Evolutionary conservation across 495 filamentous ascomycete genomes (phyloP).

Genomic region (Annulohypoxylon moriforme): DNA sequence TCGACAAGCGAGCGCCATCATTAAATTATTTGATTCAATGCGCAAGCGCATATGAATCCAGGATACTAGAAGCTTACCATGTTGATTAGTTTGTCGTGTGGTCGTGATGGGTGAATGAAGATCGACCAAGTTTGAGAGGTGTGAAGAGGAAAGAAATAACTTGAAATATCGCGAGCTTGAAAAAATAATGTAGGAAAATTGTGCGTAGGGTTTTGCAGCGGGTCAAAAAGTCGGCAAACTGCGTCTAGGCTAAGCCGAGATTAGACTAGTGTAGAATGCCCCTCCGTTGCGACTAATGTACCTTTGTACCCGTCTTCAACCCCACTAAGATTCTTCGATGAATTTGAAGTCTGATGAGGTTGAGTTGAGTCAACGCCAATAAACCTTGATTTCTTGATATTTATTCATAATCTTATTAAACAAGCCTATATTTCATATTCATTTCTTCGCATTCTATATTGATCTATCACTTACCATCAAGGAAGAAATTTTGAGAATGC

Average conservation of each 20-base stretch:
- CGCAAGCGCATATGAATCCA: slow-evolving; percentile 36
- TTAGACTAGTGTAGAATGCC: slow-evolving; percentile 27
- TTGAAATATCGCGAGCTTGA: slow-evolving; percentile 32
- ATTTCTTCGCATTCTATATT: background rate
- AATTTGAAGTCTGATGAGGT: slow-evolving; percentile 3
- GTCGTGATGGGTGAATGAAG: slow-evolving; percentile 34
- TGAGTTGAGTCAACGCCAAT: slow-evolving; percentile 16
- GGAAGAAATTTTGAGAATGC: slow-evolving; percentile 50
- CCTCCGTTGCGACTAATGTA: slow-evolving; percentile 34
- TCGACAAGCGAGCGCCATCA: slow-evolving; percentile 53
- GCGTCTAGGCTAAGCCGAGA: background rate
- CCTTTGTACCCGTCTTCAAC: slow-evolving; percentile 16
- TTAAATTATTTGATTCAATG: slow-evolving; percentile 37
- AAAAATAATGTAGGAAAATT: slow-evolving; percentile 28
- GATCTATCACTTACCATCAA: background rate
- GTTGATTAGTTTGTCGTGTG: slow-evolving; percentile 48
- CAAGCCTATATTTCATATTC: background rate
- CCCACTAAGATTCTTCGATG: slow-evolving; percentile 39
- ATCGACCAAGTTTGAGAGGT: slow-evolving; percentile 42
- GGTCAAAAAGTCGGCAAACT: slow-evolving; percentile 43
- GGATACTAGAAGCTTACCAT: slow-evolving; percentile 59
- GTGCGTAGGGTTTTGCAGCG: slow-evolving; percentile 41
- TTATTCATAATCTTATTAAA: background rate
- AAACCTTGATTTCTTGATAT: background rate
- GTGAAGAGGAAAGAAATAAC: slow-evolving; percentile 39